A percentile compares a stretch with the other conserved stretches of the same genome.
phyloP scores from a whole-genome alignment of 108 stramenopile species.

The Schizochytrium sp. region DNA sequence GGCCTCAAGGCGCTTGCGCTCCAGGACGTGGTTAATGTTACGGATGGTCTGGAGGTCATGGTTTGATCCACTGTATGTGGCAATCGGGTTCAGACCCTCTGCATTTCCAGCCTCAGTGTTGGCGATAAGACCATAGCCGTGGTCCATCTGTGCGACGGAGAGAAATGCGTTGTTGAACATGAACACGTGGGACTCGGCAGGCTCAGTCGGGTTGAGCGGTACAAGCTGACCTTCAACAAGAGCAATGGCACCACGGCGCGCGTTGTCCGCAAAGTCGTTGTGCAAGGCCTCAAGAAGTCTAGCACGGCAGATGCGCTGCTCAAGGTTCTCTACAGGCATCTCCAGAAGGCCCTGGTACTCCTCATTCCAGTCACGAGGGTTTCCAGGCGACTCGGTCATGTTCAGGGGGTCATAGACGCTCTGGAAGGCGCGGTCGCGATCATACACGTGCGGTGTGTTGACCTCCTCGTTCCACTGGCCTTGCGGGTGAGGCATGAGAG shows the following conservation, averaged over 20 bases:
- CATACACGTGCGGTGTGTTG: slow-evolving; percentile 12
- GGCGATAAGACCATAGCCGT: neutral
- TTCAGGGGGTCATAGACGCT: neutral
- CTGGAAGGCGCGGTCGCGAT: slow-evolving; percentile 18
- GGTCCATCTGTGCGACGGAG: slow-evolving; percentile 81
- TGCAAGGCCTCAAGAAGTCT: slow-evolving; percentile 87
- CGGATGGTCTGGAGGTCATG: slow-evolving; percentile 67
- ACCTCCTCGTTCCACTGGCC: slow-evolving; percentile 66
- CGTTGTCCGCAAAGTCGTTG: slow-evolving; percentile 90
- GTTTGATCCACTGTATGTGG: slow-evolving; percentile 14
- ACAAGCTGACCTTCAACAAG: slow-evolving; percentile 86
- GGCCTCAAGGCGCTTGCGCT: neutral
- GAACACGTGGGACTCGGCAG: slow-evolving; percentile 86
- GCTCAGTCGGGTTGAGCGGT: slow-evolving; percentile 93
- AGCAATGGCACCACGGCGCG: slow-evolving; percentile 82
- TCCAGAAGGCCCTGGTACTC: slow-evolving; percentile 89
- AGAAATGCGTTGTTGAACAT: slow-evolving; percentile 97
- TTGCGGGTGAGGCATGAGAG: slow-evolving; percentile 66
- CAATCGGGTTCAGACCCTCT: neutral
- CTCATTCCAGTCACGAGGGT: slow-evolving; percentile 90
- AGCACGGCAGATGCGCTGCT: slow-evolving; percentile 84
- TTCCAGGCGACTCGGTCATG: neutral
- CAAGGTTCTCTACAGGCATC: slow-evolving; percentile 80
- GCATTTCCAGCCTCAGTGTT: neutral
- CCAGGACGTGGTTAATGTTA: slow-evolving; percentile 61